phyloP scores from a whole-genome alignment of 2,329 filamentous ascomycete genomes.

The Chrysoporthe cubensis region DNA sequence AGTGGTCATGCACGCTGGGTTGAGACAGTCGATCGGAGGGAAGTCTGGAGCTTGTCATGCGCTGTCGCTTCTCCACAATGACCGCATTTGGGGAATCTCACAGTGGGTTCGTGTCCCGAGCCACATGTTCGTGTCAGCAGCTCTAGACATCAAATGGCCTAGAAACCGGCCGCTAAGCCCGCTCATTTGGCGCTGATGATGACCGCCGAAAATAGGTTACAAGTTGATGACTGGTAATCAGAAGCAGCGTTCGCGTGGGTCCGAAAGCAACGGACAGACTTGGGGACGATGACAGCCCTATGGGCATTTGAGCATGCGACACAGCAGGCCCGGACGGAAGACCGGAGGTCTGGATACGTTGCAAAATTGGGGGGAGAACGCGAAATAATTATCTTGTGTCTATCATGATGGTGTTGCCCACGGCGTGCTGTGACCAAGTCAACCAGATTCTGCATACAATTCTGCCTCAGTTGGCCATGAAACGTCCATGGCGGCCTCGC shows the following conservation, averaged over 20 bases:
- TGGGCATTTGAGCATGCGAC: neutral
- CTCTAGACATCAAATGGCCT: neutral
- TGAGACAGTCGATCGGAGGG: neutral
- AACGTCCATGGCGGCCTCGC: neutral
- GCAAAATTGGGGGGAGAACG: neutral
- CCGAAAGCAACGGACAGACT: neutral
- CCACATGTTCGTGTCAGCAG: conserved; percentile 13
- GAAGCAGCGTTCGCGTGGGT: neutral
- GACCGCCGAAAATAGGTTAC: neutral
- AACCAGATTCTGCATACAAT: neutral
- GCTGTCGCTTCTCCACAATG: conserved; percentile 25
- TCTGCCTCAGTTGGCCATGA: neutral
- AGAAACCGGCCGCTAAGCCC: neutral
- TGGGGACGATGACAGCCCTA: conserved; percentile 1
- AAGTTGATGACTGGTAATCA: neutral
- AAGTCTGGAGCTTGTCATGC: conserved; percentile 10
- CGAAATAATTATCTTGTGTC: conserved; percentile 20
- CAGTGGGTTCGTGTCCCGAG: neutral
- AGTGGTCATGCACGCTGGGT: neutral
- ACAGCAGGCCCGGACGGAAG: neutral
- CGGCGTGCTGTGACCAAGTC: conserved; percentile 10
- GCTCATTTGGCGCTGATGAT: neutral
- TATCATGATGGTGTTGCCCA: conserved; percentile 16
- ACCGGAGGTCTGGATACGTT: neutral
- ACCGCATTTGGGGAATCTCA: conserved; percentile 13